Evolutionary conservation across 305 asterid genomes (phyloP).

Genomic region (Galium porrigens): DNA sequence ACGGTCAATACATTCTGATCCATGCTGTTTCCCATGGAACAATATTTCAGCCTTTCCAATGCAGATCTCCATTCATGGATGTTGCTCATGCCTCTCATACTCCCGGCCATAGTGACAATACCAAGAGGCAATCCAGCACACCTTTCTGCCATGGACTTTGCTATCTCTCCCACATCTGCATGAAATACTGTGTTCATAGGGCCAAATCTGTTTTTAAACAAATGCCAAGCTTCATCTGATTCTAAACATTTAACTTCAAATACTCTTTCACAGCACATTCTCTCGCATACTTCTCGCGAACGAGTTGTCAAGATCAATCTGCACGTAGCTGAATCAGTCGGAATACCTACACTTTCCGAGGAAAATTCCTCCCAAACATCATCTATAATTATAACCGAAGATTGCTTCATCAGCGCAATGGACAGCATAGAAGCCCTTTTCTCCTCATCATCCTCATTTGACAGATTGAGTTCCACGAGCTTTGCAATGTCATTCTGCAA

Average conservation of each 20-base stretch:
- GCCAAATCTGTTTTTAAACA: constrained; percentile 19
- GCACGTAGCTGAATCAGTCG: neutral
- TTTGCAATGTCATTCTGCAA: neutral
- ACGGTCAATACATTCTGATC: constrained; percentile 11
- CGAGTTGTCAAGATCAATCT: constrained; percentile 18
- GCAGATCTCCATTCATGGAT: constrained; percentile 19
- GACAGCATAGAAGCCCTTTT: constrained; percentile 1
- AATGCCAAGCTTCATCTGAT: constrained; percentile 20
- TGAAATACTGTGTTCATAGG: constrained; percentile 7
- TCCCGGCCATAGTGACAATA: constrained; percentile 20
- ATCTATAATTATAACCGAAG: neutral
- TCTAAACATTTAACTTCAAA: constrained; percentile 13
- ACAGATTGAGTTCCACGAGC: neutral
- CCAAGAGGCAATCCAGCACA: constrained; percentile 26
- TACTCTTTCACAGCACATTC: constrained; percentile 16
- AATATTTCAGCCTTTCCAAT: constrained; percentile 15
- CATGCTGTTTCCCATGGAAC: neutral
- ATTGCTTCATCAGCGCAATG: neutral
- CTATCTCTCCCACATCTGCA: constrained; percentile 15
- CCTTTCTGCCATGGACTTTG: constrained; percentile 18
- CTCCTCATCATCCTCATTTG: neutral
- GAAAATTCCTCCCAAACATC: constrained; percentile 4
- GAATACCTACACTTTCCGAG: neutral
- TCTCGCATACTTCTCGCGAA: constrained; percentile 17
- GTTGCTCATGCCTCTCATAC: constrained; percentile 19